These are phyloP conservation scores for Houttuynia cordata DNA, from an alignment of 164 flowering plant species.

Conservation along the genomic window DNA sequence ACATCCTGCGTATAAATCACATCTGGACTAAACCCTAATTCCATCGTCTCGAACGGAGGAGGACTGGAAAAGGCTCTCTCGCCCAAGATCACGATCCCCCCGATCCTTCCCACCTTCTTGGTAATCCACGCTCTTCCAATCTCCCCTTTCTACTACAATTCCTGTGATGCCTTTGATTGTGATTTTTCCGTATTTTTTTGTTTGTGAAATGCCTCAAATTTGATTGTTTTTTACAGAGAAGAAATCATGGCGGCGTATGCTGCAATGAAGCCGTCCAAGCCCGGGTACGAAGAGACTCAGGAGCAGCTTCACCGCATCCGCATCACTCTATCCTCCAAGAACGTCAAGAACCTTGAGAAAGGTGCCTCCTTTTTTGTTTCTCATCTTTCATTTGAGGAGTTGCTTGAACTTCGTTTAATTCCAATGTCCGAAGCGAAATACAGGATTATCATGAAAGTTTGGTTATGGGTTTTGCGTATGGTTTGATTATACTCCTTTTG, in stretches of 20 bases:
- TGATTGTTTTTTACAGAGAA: not conserved
- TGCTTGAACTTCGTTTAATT: no score
- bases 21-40: not conserved
- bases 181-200: not conserved
- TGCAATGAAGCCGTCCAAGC: constrained; percentile 22
- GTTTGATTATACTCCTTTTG: no score
- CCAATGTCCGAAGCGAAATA: no score
- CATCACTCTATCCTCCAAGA: constrained; percentile 36
- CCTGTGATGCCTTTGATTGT: no score
- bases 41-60: not conserved
- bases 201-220: not conserved
- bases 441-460: not conserved
- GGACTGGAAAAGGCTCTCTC: not conserved
- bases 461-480: not conserved
- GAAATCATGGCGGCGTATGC: constrained; percentile 13
- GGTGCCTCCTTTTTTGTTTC: constrained; percentile 8
- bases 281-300: constrained; percentile 26
- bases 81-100: not conserved
- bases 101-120: not conserved
- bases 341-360: constrained; percentile 37
- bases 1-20: not conserved
- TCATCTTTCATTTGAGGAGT: no score
- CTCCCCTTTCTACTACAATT: no score
- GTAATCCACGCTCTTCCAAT: not conserved
- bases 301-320: constrained; percentile 27